Conservation (phyloP, 305 asterid genomes). For the Lippia alba region DNA sequence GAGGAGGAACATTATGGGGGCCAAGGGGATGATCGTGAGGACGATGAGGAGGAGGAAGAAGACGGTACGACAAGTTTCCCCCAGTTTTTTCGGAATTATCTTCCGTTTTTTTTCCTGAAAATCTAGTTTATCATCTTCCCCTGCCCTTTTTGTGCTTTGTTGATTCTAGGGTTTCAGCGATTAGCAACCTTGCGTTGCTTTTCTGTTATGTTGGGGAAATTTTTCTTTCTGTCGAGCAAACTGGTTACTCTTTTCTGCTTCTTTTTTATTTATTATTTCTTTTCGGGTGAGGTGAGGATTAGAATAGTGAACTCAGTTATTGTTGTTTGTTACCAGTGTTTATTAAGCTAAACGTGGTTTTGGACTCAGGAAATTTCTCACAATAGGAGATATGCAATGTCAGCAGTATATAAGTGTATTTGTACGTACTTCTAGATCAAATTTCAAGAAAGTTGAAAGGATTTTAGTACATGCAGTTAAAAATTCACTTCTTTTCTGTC, state of each 20-base stretch:
- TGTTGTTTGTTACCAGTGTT: not conserved
- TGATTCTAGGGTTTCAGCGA: conserved; percentile 1
- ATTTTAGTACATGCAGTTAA: conserved; percentile 32
- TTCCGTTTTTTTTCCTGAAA: not conserved
- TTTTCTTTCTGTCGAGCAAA: not conserved
- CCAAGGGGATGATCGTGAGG: conserved; percentile 57
- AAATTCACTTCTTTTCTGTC: not conserved
- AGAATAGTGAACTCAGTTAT: not conserved
- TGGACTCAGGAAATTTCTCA: too few species aligned
- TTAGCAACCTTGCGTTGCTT: conserved; percentile 18
- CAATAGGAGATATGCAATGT: too few species aligned
- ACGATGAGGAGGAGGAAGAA: conserved; percentile 88
- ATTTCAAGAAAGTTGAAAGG: conserved; percentile 1
- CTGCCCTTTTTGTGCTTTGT: not conserved
- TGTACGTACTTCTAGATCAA: not conserved
- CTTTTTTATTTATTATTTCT: not conserved
- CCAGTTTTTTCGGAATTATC: not conserved
- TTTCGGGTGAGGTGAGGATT: not conserved
- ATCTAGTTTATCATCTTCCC: not conserved
- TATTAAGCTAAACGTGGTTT: too few species aligned
- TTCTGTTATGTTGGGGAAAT: not conserved
- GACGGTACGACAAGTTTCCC: conserved; percentile 56
- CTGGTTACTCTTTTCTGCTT: not conserved
- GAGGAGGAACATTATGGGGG: conserved; percentile 73
- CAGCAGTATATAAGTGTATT: not conserved